Conservation (phyloP, 345 rosid species). For the Erucastrum elatum region DNA sequence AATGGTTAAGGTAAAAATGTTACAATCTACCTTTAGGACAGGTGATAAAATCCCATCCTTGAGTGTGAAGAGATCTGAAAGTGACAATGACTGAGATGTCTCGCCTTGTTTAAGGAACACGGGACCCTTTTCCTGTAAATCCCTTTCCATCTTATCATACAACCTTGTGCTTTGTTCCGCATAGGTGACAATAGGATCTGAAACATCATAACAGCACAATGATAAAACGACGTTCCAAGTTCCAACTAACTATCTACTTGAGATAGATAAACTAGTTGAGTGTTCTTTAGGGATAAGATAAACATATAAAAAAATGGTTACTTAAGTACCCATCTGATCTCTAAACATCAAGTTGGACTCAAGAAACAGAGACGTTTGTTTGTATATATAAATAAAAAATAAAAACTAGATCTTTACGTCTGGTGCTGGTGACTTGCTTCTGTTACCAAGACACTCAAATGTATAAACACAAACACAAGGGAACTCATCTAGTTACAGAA, state of each 20-base stretch:
- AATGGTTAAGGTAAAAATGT: background rate
- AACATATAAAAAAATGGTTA: background rate
- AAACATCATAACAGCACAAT: constrained; percentile 4
- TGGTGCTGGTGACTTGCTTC: background rate
- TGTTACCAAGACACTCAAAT: constrained; percentile 10
- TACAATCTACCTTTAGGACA: constrained; percentile 57
- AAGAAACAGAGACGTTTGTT: constrained; percentile 12
- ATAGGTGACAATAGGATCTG: constrained; percentile 49
- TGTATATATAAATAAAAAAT: background rate
- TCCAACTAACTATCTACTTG: background rate
- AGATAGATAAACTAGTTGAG: background rate
- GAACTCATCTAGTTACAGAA: background rate
- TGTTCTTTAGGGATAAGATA: background rate
- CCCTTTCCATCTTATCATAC: constrained; percentile 80
- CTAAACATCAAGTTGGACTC: background rate
- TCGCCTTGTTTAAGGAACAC: constrained; percentile 78
- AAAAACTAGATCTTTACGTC: constrained; percentile 17
- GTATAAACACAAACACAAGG: background rate
- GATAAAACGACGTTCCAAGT: background rate
- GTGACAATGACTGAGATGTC: constrained; percentile 82
- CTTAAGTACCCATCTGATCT: background rate
- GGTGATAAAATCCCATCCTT: constrained; percentile 68
- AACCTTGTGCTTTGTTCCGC: constrained; percentile 54
- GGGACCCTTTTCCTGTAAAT: constrained; percentile 71
- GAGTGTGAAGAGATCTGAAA: constrained; percentile 74